A percentile compares a stretch with the other conserved stretches of the same genome.
Conservation (phyloP, 805 yeast species). For the Saccharomycopsis fermentans region DNA sequence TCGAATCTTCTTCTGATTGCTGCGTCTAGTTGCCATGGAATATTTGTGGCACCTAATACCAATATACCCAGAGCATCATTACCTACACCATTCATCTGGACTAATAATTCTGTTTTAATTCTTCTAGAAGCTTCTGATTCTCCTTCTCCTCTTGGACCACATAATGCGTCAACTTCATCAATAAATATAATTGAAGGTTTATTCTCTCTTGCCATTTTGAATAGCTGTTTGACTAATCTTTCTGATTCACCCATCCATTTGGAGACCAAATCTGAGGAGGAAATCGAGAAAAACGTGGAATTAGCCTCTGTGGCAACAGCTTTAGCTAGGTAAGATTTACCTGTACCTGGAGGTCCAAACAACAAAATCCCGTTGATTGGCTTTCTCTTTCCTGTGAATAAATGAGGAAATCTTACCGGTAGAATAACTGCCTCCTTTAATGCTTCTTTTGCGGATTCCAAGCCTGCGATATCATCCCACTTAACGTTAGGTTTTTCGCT, state of each 20-base stretch:
- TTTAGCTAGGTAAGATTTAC: constrained; percentile 92
- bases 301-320: constrained; percentile 99
- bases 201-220: constrained; percentile 91
- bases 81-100: constrained; percentile 99
- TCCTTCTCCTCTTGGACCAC: constrained; percentile 98
- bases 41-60: constrained; percentile 94
- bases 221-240: constrained; percentile 87
- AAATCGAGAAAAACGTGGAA: constrained; percentile 90
- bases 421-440: constrained; percentile 93
- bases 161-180: constrained; percentile 95
- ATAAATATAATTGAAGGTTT: constrained; percentile 94
- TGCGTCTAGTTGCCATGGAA: constrained; percentile 97
- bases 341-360: constrained; percentile 95
- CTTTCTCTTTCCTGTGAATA: constrained; percentile 88
- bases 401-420: constrained; percentile 92
- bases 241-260: constrained; percentile 99
- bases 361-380: constrained; percentile 86
- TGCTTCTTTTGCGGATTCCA: constrained; percentile 92
- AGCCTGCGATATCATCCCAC: constrained; percentile 95
- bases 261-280: constrained; percentile 91
- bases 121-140: constrained; percentile 95
- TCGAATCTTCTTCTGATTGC: constrained; percentile 97
- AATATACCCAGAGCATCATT: constrained; percentile 87
- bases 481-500: constrained; percentile 85
- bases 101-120: constrained; percentile 89